phyloP scores from a whole-genome alignment of 129 eudicot species.

The Chrysanthemum lavandulifolium region DNA sequence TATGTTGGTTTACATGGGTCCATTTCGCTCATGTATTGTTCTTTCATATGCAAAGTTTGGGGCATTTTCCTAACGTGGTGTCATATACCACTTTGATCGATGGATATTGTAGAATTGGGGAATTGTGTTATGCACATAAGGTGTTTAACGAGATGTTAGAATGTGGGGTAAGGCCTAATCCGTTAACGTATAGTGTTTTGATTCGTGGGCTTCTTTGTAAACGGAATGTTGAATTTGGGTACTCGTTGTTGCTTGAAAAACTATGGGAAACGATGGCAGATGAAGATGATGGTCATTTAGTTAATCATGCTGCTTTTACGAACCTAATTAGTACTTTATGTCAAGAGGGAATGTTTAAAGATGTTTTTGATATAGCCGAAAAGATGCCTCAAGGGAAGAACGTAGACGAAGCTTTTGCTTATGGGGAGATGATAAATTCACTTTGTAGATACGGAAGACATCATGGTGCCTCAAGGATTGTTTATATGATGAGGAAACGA shows the following conservation, averaged over 20 bases:
- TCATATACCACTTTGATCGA: constrained; percentile 27
- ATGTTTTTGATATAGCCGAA: constrained; percentile 65
- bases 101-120: no score
- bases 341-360: constrained; percentile 54
- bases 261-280: constrained; percentile 60
- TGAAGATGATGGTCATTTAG: constrained; percentile 31
- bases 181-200: no score
- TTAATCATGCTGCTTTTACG: constrained; percentile 79
- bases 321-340: constrained; percentile 60
- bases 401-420: constrained; percentile 60
- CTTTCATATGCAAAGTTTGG: constrained; percentile 51
- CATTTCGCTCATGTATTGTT: constrained; percentile 49
- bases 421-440: constrained; percentile 76
- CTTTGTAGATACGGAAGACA: constrained; percentile 65
- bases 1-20: constrained; percentile 40
- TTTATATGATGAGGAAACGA: constrained; percentile 28
- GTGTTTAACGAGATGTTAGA: no score
- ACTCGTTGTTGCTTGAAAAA: constrained; percentile 32
- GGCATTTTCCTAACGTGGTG: constrained; percentile 65
- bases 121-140: no score
- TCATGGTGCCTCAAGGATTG: constrained; percentile 86
- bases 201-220: constrained; percentile 43
- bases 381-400: constrained; percentile 63
- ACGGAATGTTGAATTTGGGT: constrained; percentile 38
- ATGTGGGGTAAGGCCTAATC: no score